Base-by-base conservation (phyloP, 176 grass and related monocot species). In the Oryza coarctata region DNA sequence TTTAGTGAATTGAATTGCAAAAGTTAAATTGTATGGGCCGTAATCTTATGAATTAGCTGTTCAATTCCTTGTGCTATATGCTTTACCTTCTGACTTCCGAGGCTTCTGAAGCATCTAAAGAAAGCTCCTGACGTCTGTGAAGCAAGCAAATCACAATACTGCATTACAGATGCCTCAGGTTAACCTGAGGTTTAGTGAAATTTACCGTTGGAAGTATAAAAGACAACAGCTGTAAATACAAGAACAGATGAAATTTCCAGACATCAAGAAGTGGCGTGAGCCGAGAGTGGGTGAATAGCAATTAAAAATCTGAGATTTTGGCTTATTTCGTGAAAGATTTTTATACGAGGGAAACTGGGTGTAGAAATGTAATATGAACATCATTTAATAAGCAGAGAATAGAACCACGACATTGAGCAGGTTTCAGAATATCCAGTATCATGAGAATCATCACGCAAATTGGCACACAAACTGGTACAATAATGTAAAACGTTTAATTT, bases 401-500 rank as follows among this genome's bases (percentile, higher is more conserved):
- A 55, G 6, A n/a, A 7, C 10, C 14, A 55, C 18, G 9, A 6
- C 5, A 55, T 22, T n/a, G 50, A 15, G 50, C 20, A n/a, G 8
- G 20, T n/a, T 20, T 55, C 50, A 22, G 50, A 55, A 55, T 22
- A 55, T 55, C 27, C 3, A 20, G 41, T 63, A 63, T 20, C 17
- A 73, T 23, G 17, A 20, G 41, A 3, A 29, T 49, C 32, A 66
- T 17, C 41, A 80, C 41, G 52, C 57, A 52, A 18, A 71, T 25
- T 62, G 28, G 12, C 73, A 78, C 44, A 60, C 45, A 41, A 8
- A 38, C 26, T 27, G n/a, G 9, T 63, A 71, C 27, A 74, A 22
- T 50, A 36, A 79, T n/a, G 47, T 47, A 74, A 57, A 70, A 18
- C 63, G 32, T 69, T 12, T 15, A 71, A 50, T 64, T 89, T 85